phyloP scores from a whole-genome alignment of 257 asterid genomes.

The Ajuga chamaepitys region DNA sequence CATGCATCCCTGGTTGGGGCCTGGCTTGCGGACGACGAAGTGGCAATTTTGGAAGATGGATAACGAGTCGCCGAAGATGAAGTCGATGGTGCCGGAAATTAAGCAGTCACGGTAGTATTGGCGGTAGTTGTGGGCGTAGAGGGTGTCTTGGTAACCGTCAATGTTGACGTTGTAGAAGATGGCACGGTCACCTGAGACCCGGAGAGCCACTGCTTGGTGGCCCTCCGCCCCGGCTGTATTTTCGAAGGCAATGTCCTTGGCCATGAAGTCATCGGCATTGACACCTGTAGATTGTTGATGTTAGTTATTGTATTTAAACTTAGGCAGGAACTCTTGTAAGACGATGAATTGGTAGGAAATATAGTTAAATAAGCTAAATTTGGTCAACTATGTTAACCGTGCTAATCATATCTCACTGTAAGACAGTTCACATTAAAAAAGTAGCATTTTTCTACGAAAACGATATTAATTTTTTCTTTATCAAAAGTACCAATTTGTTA shows the following conservation, averaged over 20 bases:
- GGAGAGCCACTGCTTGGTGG: slow-evolving; percentile 62
- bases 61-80: slow-evolving; percentile 41
- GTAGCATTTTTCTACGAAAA: too few species aligned
- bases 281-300: slow-evolving; percentile 10
- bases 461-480: too few species aligned
- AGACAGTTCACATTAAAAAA: too few species aligned
- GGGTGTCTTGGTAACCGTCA: slow-evolving; percentile 51
- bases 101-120: slow-evolving; percentile 50
- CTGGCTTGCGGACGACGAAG: slow-evolving; percentile 39
- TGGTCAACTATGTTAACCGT: too few species aligned
- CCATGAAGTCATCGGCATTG: slow-evolving; percentile 29
- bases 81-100: slow-evolving; percentile 60
- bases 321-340: too few species aligned
- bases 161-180: slow-evolving; percentile 38
- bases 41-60: slow-evolving; percentile 50
- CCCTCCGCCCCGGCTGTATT: slow-evolving; percentile 48
- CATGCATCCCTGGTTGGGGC: slow-evolving; percentile 27
- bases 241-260: slow-evolving; percentile 40
- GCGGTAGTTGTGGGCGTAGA: slow-evolving; percentile 36
- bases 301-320: too few species aligned
- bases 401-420: too few species aligned
- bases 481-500: too few species aligned
- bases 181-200: slow-evolving; percentile 32
- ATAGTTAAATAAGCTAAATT: too few species aligned
- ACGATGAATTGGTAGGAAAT: too few species aligned